Percentiles rank a stretch among this genome's conserved stretches.
These are phyloP conservation scores for Ricinus communis DNA, from an alignment of 345 rosid species.

Conservation along the genomic window DNA sequence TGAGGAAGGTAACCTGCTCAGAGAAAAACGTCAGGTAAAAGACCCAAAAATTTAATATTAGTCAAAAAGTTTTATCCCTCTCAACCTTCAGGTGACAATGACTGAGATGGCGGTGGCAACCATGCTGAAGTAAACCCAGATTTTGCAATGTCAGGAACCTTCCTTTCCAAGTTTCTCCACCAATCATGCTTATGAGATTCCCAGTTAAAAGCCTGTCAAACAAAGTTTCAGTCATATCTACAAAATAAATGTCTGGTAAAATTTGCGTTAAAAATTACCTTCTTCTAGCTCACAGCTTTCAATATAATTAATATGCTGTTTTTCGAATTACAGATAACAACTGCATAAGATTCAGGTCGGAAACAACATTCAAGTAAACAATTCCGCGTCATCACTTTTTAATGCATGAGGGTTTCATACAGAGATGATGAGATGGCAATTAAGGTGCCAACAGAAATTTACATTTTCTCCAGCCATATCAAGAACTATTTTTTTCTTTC, in stretches of 20 bases:
- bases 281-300: not conserved
- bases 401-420: not conserved
- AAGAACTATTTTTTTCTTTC: not conserved
- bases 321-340: slow-evolving; percentile 3
- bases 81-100: slow-evolving; percentile 80
- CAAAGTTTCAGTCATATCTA: slow-evolving; percentile 20
- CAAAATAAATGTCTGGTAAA: slow-evolving; percentile 8
- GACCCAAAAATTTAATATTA: slow-evolving; percentile 13
- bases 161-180: slow-evolving; percentile 79
- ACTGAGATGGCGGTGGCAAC: slow-evolving; percentile 81
- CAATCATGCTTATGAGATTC: slow-evolving; percentile 87
- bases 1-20: slow-evolving; percentile 85
- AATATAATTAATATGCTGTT: not conserved
- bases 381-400: not conserved
- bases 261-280: not conserved
- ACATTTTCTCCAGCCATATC: not conserved
- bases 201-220: slow-evolving; percentile 81
- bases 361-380: not conserved
- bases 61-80: slow-evolving; percentile 5
- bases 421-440: not conserved
- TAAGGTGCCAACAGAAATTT: not conserved
- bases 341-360: slow-evolving; percentile 1
- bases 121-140: slow-evolving; percentile 91
- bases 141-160: slow-evolving; percentile 67
- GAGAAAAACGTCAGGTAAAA: not conserved